A percentile compares a stretch with the other conserved stretches of the same genome.
Conservation (phyloP, 2,329 filamentous ascomycete species). For the Aspergillus unguis region DNA sequence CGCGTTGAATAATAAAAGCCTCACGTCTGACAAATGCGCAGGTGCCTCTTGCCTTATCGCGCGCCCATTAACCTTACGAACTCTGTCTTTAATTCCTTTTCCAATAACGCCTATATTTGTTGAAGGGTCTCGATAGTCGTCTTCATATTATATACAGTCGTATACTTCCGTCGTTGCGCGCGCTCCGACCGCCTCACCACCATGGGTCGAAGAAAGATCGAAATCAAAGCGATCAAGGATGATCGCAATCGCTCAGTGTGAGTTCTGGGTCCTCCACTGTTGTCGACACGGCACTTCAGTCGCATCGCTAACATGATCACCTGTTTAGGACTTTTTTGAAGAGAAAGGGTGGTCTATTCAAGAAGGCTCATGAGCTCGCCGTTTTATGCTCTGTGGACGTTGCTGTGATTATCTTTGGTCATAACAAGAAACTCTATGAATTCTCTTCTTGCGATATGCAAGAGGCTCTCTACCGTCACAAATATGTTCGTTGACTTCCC, state of each 20-base stretch:
- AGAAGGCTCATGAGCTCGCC: constrained; percentile 97
- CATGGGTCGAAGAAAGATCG: constrained; percentile 99
- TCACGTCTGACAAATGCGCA: constrained; percentile 11
- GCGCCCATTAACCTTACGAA: constrained; percentile 10
- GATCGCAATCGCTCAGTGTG: constrained; percentile 97
- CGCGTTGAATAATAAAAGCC: background rate
- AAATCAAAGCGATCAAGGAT: constrained; percentile 99
- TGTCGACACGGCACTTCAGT: background rate
- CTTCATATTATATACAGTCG: constrained; percentile 4
- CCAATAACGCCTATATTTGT: constrained; percentile 9
- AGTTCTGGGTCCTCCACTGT: constrained; percentile 37
- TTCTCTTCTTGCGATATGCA: constrained; percentile 94
- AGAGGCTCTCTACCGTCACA: constrained; percentile 81
- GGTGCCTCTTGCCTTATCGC: constrained; percentile 11
- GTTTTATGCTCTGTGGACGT: constrained; percentile 98
- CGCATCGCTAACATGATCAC: constrained; percentile 7
- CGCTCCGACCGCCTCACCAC: constrained; percentile 15
- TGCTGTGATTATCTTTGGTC: constrained; percentile 96
- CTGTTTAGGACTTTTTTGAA: constrained; percentile 82
- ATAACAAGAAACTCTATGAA: constrained; percentile 98
- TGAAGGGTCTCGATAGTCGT: constrained; percentile 8
- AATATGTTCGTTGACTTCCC: constrained; percentile 67
- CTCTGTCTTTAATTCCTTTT: constrained; percentile 11
- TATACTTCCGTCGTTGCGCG: constrained; percentile 6
- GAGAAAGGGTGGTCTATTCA: constrained; percentile 97